Evolutionary conservation across 768 basidiomycete species (phyloP), one percentile per base, ranked within the genome.

Genomic region (Hygrophorus pudorinus): DNA sequence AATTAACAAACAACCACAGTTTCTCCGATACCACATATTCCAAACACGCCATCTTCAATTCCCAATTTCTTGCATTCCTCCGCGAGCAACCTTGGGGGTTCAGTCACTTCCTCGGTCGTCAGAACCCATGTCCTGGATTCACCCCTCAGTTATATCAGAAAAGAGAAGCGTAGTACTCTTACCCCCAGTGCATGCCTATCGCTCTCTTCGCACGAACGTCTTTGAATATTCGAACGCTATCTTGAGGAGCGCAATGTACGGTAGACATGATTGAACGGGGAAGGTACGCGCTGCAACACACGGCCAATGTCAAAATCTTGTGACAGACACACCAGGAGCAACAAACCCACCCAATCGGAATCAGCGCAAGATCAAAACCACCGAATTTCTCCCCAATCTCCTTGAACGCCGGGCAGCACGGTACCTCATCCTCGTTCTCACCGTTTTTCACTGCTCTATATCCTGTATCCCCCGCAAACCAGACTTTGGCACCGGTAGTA

Each of bases 161-260:
- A 14, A 17, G 35, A 9, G 9, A 41, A 27, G 29, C 18, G 38
- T 17, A 45, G 7, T 33, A 42, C 18, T 56, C 67, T 29, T 52
- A 77, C 75, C 76, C 79, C 79, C 79, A 84, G 57, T 82, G 82
- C 72, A 84, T 83, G 0, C 73, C 81, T 5, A 85, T 53, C 0
- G 77, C 81, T 46, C 66, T 68, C 59, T 72, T 70, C 29, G 80
- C 75, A 37, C 63, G 63, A 32, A 81, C 62, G 54, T 85, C 82
- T 50, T 71, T 63, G 68, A 81, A 85, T 1, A 86, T 64, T 17
- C 70, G 61, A 3, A 85, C 82, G 29, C 79, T 74, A 54, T 86
- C 84, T 38, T 75, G 70, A 1, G 85, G 85, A 0, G 73, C 71
- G 44, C 72, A 75, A 57, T 85, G 82, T 9, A 83, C 62, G n/a